phyloP scores from a whole-genome alignment of 2,329 filamentous ascomycete genomes.

The Penicillium psychrosexuale region DNA sequence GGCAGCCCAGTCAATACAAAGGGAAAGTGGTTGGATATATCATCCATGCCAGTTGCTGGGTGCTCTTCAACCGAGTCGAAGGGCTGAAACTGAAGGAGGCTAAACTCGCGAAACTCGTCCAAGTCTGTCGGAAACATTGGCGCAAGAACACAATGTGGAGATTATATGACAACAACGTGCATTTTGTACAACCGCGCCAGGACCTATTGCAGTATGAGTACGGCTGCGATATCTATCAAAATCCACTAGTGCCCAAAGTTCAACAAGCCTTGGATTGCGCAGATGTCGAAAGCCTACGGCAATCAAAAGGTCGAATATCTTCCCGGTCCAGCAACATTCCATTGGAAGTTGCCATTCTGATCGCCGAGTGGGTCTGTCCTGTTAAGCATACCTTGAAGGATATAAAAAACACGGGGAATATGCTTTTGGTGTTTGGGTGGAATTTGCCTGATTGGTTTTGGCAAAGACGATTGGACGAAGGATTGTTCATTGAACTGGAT shows the following conservation, averaged over 20 bases:
- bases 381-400: background rate
- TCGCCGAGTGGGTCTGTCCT: conserved; percentile 1
- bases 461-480: background rate
- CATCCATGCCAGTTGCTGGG: background rate
- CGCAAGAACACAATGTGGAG: background rate
- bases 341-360: no score
- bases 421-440: conserved; percentile 4
- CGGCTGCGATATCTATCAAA: background rate
- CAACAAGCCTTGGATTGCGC: background rate
- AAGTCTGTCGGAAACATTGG: background rate
- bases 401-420: background rate
- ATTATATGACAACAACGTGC: background rate
- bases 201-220: background rate
- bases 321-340: no score
- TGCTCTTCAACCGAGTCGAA: background rate
- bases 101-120: background rate
- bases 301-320: background rate
- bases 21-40: background rate
- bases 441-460: conserved; percentile 7
- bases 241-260: background rate
- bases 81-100: background rate
- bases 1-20: background rate
- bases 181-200: background rate
- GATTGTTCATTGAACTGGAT: conserved; percentile 4
- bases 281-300: background rate